Conservation (phyloP, 192 early-diverging fungal species). For the Linnemannia schmuckeri region DNA sequence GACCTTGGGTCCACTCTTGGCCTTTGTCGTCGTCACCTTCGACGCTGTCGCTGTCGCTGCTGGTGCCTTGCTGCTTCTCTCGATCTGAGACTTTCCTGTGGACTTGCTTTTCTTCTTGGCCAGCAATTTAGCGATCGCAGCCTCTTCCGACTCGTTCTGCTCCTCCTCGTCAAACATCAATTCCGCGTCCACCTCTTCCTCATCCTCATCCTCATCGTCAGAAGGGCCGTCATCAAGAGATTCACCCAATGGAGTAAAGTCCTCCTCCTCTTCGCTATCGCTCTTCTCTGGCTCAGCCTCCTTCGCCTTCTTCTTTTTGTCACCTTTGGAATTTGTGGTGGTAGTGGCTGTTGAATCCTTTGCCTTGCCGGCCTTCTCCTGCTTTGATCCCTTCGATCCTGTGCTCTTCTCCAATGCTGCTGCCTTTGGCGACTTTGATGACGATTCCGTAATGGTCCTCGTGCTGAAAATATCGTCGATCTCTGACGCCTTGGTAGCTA, state of each 20-base stretch:
- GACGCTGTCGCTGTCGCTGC: neutral
- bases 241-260: slow-evolving; percentile 10
- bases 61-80: neutral
- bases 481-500: slow-evolving; percentile 40
- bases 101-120: slow-evolving; percentile 37
- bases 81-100: neutral
- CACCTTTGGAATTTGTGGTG: neutral
- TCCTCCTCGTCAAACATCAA: slow-evolving; percentile 51
- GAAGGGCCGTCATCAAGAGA: slow-evolving; percentile 21
- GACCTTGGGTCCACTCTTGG: slow-evolving; percentile 34
- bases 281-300: neutral
- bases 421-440: slow-evolving; percentile 8
- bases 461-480: slow-evolving; percentile 55
- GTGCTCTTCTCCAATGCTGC: neutral
- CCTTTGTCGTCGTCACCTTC: slow-evolving; percentile 1
- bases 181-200: slow-evolving; percentile 22
- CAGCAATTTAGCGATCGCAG: slow-evolving; percentile 37
- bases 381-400: neutral
- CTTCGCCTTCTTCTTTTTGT: neutral
- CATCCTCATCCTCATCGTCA: slow-evolving; percentile 21
- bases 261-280: slow-evolving; percentile 7
- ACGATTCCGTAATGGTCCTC: slow-evolving; percentile 18
- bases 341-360: neutral
- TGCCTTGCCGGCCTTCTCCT: slow-evolving; percentile 3
- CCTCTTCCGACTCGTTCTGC: slow-evolving; percentile 48